Percentiles rank a stretch among this genome's conserved stretches.
Conservation (phyloP, 768 basidiomycete genomes). For the Boletus tylopilopsis region DNA sequence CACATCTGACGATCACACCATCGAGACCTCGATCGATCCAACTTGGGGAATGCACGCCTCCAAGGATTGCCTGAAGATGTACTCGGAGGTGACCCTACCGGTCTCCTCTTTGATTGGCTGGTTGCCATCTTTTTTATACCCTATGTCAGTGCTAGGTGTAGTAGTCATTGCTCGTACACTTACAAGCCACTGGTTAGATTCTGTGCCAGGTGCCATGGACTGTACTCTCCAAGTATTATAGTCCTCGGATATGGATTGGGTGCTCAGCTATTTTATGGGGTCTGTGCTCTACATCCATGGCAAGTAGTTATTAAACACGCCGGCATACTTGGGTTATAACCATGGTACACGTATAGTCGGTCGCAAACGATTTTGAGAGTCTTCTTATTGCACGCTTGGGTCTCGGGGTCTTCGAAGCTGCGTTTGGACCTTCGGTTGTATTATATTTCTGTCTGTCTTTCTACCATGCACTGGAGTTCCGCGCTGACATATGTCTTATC, state of each 20-base stretch:
- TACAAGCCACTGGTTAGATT: constrained; percentile 42
- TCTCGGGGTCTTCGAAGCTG: constrained; percentile 36
- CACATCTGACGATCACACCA: not conserved
- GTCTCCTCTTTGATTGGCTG: constrained; percentile 72
- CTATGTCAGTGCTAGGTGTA: constrained; percentile 46
- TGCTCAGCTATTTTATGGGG: constrained; percentile 71
- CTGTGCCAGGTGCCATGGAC: constrained; percentile 68
- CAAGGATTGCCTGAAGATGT: constrained; percentile 64
- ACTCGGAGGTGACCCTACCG: constrained; percentile 65
- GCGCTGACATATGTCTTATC: not conserved
- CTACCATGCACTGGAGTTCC: constrained; percentile 13
- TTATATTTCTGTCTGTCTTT: constrained; percentile 28
- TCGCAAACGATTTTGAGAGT: constrained; percentile 23
- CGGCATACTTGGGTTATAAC: not conserved
- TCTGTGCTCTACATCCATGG: constrained; percentile 67
- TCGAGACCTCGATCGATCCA: constrained; percentile 65
- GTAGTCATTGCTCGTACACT: not conserved
- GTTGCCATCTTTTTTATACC: constrained; percentile 78
- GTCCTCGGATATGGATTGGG: constrained; percentile 70
- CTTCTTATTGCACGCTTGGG: constrained; percentile 31
- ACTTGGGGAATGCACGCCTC: constrained; percentile 75
- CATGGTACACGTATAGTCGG: constrained; percentile 16
- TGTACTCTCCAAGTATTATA: constrained; percentile 61
- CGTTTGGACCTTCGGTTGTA: constrained; percentile 31
- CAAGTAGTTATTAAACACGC: constrained; percentile 18